Evolutionary conservation across 169 alveolate species (phyloP).

Genomic region (Blepharisma undulans): DNA sequence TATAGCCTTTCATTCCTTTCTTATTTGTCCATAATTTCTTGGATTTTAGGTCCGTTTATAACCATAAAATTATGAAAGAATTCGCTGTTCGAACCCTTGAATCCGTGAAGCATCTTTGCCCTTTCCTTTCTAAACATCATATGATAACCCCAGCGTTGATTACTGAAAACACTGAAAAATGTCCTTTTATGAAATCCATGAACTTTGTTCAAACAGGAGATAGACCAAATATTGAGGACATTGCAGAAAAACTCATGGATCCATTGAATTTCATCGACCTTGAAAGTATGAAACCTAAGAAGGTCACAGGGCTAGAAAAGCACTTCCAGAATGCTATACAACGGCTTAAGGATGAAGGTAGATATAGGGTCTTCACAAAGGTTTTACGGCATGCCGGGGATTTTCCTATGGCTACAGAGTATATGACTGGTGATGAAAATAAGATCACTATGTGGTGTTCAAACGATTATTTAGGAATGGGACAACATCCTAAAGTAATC

Average conservation of each 20-base stretch:
- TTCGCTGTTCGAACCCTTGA: not conserved
- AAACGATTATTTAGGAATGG: slow-evolving; percentile 89
- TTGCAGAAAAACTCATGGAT: slow-evolving; percentile 18
- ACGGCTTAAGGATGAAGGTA: slow-evolving; percentile 50
- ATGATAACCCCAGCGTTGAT: not conserved
- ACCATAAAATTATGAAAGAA: not conserved
- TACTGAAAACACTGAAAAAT: not conserved
- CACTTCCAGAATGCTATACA: slow-evolving; percentile 38
- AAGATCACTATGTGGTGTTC: slow-evolving; percentile 79
- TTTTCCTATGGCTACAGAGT: slow-evolving; percentile 59
- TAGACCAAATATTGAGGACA: not conserved
- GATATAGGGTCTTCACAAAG: slow-evolving; percentile 60
- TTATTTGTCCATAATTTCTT: not conserved
- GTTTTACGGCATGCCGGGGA: slow-evolving; percentile 51
- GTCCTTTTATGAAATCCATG: slow-evolving; percentile 38
- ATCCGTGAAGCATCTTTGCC: slow-evolving; percentile 27
- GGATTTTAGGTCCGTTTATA: not conserved
- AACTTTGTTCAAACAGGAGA: not conserved
- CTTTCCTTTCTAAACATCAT: not conserved
- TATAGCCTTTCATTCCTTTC: not conserved
- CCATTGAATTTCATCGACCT: slow-evolving; percentile 39
- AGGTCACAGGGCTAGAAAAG: not conserved
- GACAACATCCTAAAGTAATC: slow-evolving; percentile 81
- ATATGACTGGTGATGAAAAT: slow-evolving; percentile 7
- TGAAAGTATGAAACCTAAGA: not conserved